Base-by-base conservation (phyloP, 1,284 basidiomycete genomes). In the Rhizoctonia solani region DNA sequence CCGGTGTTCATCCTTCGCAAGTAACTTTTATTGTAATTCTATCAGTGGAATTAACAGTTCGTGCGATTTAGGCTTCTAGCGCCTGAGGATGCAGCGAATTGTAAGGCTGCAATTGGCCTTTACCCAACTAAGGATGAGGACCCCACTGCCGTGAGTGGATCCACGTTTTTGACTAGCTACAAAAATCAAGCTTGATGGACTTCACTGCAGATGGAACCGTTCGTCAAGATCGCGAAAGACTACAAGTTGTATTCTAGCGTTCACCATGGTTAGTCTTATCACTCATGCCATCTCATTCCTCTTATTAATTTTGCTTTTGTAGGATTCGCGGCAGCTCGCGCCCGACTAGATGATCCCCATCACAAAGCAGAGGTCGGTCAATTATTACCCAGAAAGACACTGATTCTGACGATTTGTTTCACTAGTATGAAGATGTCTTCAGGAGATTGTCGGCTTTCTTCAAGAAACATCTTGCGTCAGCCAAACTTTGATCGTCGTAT, bases 341-440 rank as follows among this genome's bases (percentile, higher is more conserved):
- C 55, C 25, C n/a, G 47, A 30, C 42, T 58, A 4, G 55, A 58
- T n/a, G 42, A 58, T 41, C 61, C 50, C 9, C 34, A 44, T 8
- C 41, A 65, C 39, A 65, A 65, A 16, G 61, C 61, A n/a, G 61
- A 49, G 25, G 61, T 54, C 23, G 46, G 61, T 44, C 5, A 13
- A 27, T 6, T 44, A 11, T 19, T 9, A 6, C n/a, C 46, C 23
- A 14, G 32, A 14, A 4, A 27, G 37, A 52, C 8, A 11, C 21
- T 2, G 11, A 30, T 52, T 41, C 49, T 54, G 1, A 65, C 11
- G 34, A 14, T 65, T 42, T 9, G 5, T 9, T 16, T 1, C 6
- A 11, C 29, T 30, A 65, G 50, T 65, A 65, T 34, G 61, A 65
- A 32, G 61, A 65, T 32, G 61, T 65, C 4, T 65, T 53, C 27